These are phyloP conservation scores for Fusarium metavorans DNA, from an alignment of 2,329 filamentous ascomycete genomes.

Conservation along the genomic window DNA sequence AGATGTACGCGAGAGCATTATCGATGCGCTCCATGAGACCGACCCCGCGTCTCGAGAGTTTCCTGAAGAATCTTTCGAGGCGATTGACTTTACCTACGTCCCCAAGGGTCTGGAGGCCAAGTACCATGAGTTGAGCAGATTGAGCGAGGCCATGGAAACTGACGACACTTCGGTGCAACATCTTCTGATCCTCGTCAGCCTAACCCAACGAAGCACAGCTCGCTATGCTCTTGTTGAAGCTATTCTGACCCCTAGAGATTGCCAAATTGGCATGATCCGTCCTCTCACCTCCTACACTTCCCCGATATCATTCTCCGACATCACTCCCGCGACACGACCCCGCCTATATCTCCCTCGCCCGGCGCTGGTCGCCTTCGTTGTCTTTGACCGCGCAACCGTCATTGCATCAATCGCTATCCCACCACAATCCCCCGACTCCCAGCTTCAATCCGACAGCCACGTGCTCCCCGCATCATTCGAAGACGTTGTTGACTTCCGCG, in stretches of 20 bases:
- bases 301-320: conserved; percentile 56
- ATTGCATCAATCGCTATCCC: conserved; percentile 78
- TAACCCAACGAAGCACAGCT: conserved; percentile 63
- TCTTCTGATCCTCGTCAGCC: conserved; percentile 71
- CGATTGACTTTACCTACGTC: conserved; percentile 84
- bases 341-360: conserved; percentile 83
- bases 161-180: conserved; percentile 67
- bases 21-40: conserved; percentile 69
- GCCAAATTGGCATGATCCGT: conserved; percentile 74
- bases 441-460: conserved; percentile 77
- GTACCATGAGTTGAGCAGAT: conserved; percentile 62
- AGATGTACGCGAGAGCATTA: conserved; percentile 75
- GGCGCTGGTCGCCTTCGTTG: conserved; percentile 82
- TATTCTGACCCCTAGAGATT: conserved; percentile 65
- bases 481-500: conserved; percentile 85
- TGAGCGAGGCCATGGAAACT: conserved; percentile 62
- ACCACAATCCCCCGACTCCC: conserved; percentile 79
- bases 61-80: conserved; percentile 71
- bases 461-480: conserved; percentile 78
- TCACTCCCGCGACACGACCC: conserved; percentile 60
- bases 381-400: conserved; percentile 83
- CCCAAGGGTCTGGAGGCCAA: conserved; percentile 64
- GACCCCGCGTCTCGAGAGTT: conserved; percentile 62
- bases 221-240: conserved; percentile 84
- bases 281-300: conserved; percentile 74